Evolutionary conservation across 495 filamentous ascomycete genomes (phyloP), one percentile per base, ranked within the genome.

Genomic region (Trypethelium eluteriae): DNA sequence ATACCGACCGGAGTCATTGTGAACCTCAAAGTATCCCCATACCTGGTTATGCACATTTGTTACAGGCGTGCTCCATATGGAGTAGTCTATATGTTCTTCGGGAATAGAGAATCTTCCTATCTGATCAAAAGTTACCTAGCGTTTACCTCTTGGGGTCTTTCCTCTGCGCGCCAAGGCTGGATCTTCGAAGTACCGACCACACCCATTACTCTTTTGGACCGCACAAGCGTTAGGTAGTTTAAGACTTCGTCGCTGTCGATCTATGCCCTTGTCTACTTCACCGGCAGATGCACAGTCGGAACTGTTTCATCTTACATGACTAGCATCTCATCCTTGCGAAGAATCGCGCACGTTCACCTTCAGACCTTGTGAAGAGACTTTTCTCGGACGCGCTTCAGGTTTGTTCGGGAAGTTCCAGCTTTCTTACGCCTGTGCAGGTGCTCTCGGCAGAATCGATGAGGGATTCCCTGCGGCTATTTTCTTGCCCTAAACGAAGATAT

Each of bases 201-300:
- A 25, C 25, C 25, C 25, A 25, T 25, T 25, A 25, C 25, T 25
- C 25, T 25, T 25, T 25, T 25, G 25, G 25, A 25, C 25, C 25
- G 25, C 25, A 25, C 25, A 25, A 25, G 25, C 25, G 25, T 25
- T 25, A 25, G 25, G 25, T 25, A 59, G 7, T 11, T 35, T n/a
- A 36, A 35, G 25, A 59, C 11, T 7, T 7, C 32, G 18, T 59
- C 53, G 25, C 25, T 25, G 53, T 36, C 53, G 53, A 59, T 59
- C 53, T n/a, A 36, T 14, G 7, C 7, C 32, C 14, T 59, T 10
- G 7, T 7, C 32, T 18, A 53, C 12, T 53, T 14, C 53, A 36
- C 18, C 53, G 53, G 53, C 32, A 59, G 25, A 59, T 59, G 32
- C 53, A 59, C 53, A 59, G 7, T 53, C 53, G 53, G 25, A 34